Conservation (phyloP, 305 asterid genomes). For the Solanum hybrid region DNA sequence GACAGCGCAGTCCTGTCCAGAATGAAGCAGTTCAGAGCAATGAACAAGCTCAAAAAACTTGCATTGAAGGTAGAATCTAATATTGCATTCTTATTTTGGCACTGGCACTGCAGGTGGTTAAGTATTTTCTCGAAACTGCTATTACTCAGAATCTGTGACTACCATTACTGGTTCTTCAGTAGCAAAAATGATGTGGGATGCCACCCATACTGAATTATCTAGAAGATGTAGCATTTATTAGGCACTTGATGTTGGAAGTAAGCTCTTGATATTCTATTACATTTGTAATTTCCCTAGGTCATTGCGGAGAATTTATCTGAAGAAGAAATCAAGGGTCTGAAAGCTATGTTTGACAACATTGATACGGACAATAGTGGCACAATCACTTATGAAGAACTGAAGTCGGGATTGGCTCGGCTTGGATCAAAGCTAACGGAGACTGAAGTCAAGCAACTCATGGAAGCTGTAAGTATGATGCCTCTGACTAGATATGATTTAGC, state of each 20-base stretch:
- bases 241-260: not conserved
- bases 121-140: not conserved
- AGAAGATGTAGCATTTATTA: not conserved
- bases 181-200: not conserved
- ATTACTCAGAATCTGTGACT: not conserved
- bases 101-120: not conserved
- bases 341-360: constrained; percentile 66
- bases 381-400: constrained; percentile 80
- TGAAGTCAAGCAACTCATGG: constrained; percentile 87
- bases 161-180: not conserved
- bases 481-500: not conserved
- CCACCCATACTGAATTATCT: not conserved
- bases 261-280: not conserved
- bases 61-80: constrained; percentile 49
- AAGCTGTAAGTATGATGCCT: constrained; percentile 51
- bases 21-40: constrained; percentile 74
- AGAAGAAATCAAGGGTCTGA: constrained; percentile 83
- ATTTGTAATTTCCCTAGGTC: constrained; percentile 38
- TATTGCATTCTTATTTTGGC: not conserved
- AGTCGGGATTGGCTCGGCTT: constrained; percentile 73
- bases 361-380: constrained; percentile 83
- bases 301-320: constrained; percentile 82
- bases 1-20: constrained; percentile 67
- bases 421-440: constrained; percentile 69
- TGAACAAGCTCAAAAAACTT: constrained; percentile 73